Percentiles rank a stretch among this genome's conserved stretches.
Conservation (phyloP, 257 asterid genomes). For the Jaltomata sinuosa region DNA sequence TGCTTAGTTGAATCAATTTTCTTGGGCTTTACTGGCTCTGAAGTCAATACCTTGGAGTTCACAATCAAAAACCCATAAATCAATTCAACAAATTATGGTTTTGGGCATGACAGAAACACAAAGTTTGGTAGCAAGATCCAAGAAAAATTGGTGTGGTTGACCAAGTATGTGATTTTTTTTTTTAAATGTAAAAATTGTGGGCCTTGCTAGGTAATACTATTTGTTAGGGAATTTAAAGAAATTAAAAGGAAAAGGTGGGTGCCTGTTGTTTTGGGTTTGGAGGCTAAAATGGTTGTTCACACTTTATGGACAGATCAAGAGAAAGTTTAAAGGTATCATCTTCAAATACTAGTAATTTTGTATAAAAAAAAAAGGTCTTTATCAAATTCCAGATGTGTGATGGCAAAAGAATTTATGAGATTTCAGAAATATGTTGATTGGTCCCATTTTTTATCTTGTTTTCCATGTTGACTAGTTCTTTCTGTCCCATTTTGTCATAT, state of each 20-base stretch:
- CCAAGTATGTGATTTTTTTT: neutral
- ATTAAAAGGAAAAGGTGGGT: neutral
- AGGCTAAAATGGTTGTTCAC: neutral
- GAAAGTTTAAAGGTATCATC: neutral
- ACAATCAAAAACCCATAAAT: neutral
- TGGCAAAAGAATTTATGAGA: neutral
- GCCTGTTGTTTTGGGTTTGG: neutral
- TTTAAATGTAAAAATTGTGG: neutral
- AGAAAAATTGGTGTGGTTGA: conserved; percentile 1
- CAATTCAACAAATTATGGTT: neutral
- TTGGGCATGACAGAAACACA: neutral
- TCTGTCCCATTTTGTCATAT: no score
- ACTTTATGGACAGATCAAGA: neutral
- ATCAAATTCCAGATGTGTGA: neutral
- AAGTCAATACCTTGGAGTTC: neutral
- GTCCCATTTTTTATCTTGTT: neutral
- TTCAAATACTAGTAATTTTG: neutral
- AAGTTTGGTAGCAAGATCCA: neutral
- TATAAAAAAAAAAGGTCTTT: neutral
- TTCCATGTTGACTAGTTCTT: no score
- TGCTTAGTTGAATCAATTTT: neutral
- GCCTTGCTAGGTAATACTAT: neutral
- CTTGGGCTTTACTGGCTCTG: neutral
- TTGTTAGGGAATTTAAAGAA: neutral
- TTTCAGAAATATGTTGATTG: neutral